Evolutionary conservation across 495 filamentous ascomycete genomes (phyloP).

Genomic region (Tuber calosporum): DNA sequence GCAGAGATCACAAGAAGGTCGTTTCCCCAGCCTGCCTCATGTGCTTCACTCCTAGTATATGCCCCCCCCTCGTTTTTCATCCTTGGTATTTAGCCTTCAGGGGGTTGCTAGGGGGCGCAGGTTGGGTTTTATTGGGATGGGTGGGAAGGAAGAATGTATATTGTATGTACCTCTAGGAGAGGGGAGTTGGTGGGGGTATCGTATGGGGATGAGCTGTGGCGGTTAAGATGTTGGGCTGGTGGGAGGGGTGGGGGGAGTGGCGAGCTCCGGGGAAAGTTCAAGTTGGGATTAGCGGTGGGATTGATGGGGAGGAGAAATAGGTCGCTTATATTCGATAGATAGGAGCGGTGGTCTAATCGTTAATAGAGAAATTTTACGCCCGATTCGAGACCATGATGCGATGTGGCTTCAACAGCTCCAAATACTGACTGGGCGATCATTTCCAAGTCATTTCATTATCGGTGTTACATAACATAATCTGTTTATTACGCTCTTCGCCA

Average conservation of each 20-base stretch:
- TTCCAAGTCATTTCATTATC: neutral
- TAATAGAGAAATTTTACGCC: conserved; percentile 1
- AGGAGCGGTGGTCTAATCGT: neutral
- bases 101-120: neutral
- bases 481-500: no score
- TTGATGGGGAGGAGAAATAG: neutral
- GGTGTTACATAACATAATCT: neutral
- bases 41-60: neutral
- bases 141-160: neutral
- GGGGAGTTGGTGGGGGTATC: neutral
- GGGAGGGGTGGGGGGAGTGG: neutral
- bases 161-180: neutral
- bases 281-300: neutral
- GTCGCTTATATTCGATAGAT: neutral
- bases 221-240: neutral
- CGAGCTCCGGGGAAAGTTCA: neutral
- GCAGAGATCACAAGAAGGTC: conserved; percentile 1
- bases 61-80: neutral
- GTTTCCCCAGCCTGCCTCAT: neutral
- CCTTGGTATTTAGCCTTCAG: neutral
- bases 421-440: neutral
- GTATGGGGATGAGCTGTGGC: neutral
- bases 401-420: neutral
- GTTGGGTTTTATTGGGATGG: neutral
- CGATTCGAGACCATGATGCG: neutral